Evolutionary conservation across 1,284 basidiomycete genomes (phyloP), one percentile per base, ranked within the genome.

Genomic region (Pulchroboletus neoregius): DNA sequence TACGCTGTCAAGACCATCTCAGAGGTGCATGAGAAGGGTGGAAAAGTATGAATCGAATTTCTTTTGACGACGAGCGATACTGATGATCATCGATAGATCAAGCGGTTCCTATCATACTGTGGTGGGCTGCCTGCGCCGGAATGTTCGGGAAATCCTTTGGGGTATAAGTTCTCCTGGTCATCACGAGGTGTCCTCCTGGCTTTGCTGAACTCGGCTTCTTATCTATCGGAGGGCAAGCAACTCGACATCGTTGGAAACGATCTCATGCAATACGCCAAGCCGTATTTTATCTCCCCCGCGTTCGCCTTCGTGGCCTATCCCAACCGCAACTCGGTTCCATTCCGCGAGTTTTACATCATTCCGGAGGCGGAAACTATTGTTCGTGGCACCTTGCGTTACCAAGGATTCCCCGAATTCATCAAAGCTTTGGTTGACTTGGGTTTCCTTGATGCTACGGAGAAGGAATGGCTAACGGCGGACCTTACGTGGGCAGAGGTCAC

Each of bases 81-180:
- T 53, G 42, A 57, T 30, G 16, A 23, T 15, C 16, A 32, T 46
- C 13, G 22, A 48, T 51, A 90, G 87, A 78, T 98, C 73, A 95
- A 92, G 70, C 77, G 90, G 61, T 99, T 99, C 82, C 74, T 90
- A 54, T 95, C 91, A 2, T 98, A 93, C 82, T 99, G 96, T 61
- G 94, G 95, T 68, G 96, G 95, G 50, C 84, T 97, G 33, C 93
- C 94, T 46, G 91, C 94, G 2, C 93, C 94, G 13, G 83, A 92
- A 61, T 84, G 87, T 58, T 84, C 92, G 12, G 84, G 86, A 64
- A 99, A 98, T 75, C 94, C 96, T 7, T 86, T 99, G 51, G 95
- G 96, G 24, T 99, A 98, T 84, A 98, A 98, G 71, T 98, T 99
- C 77, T 96, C 93, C 30, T 99, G 96, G 96, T 96, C 94, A 2